phyloP scores from a whole-genome alignment of 2,329 filamentous ascomycete species.

The Phialemonium atrogriseum region DNA sequence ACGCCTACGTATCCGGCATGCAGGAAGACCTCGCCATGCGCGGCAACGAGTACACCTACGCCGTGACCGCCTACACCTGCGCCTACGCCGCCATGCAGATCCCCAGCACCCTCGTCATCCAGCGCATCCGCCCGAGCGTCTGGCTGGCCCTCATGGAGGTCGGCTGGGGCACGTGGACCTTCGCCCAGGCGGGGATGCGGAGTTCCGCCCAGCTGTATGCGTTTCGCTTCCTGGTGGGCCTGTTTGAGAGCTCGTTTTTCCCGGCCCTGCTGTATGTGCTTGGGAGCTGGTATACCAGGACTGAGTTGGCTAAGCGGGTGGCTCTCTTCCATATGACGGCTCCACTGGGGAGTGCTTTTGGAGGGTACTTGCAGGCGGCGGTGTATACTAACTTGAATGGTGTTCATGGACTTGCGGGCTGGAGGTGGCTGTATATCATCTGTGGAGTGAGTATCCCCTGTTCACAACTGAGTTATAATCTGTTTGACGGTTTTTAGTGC shows the following conservation, averaged over 20 bases:
- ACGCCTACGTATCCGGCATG: constrained; percentile 20
- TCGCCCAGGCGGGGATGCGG: constrained; percentile 17
- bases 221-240: constrained; percentile 22
- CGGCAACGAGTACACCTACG: constrained; percentile 18
- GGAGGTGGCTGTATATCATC: constrained; percentile 40
- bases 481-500: no score
- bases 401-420: constrained; percentile 34
- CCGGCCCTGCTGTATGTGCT: constrained; percentile 21
- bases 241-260: constrained; percentile 21
- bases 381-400: constrained; percentile 30
- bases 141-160: constrained; percentile 22
- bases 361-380: constrained; percentile 39
- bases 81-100: constrained; percentile 22
- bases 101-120: constrained; percentile 20
- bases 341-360: constrained; percentile 16
- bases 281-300: constrained; percentile 21
- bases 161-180: constrained; percentile 14
- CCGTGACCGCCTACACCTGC: constrained; percentile 13
- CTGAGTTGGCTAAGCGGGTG: constrained; percentile 18
- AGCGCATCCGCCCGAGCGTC: constrained; percentile 19
- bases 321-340: constrained; percentile 19
- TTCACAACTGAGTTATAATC: background rate
- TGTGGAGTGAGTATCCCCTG: constrained; percentile 28
- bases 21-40: constrained; percentile 15
- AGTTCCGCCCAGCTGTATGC: constrained; percentile 18